These are phyloP conservation scores for Omphalotus guepiniiformis DNA, from an alignment of 768 basidiomycete species.

Conservation along the genomic window DNA sequence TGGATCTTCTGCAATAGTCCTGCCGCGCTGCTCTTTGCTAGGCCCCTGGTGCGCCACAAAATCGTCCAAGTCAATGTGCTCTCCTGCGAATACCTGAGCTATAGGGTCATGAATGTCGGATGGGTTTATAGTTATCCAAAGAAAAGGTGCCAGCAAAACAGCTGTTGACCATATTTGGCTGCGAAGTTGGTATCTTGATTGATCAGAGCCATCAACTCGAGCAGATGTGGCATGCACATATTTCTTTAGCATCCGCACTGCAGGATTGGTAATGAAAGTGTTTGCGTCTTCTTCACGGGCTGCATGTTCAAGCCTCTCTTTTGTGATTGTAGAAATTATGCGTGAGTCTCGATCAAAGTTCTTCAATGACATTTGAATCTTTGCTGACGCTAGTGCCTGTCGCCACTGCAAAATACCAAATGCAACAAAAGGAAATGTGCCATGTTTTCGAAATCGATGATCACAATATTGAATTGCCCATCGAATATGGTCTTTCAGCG, in stretches of 20 bases:
- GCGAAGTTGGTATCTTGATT: slow-evolving; percentile 15
- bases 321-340: slow-evolving; percentile 20
- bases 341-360: slow-evolving; percentile 19
- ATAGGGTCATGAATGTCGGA: slow-evolving; percentile 38
- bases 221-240: slow-evolving; percentile 22
- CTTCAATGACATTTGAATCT: slow-evolving; percentile 26
- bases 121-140: slow-evolving; percentile 43
- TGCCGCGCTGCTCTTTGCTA: slow-evolving; percentile 10
- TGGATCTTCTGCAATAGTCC: slow-evolving; percentile 33
- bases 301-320: slow-evolving; percentile 26
- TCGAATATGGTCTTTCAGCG: slow-evolving; percentile 21
- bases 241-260: slow-evolving; percentile 18
- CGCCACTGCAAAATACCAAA: slow-evolving; percentile 28
- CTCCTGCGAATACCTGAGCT: slow-evolving; percentile 38
- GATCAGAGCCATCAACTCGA: slow-evolving; percentile 29
- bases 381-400: slow-evolving; percentile 22
- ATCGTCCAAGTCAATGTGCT: slow-evolving; percentile 37
- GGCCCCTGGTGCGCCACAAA: slow-evolving; percentile 27
- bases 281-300: slow-evolving; percentile 27
- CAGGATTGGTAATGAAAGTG: slow-evolving; percentile 19
- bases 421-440: slow-evolving; percentile 25
- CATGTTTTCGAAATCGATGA: slow-evolving; percentile 25
- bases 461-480: slow-evolving; percentile 27
- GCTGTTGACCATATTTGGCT: slow-evolving; percentile 29
- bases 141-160: slow-evolving; percentile 20